Conservation (phyloP, 148 eudicot genomes). For the Nepenthes gracilis region DNA sequence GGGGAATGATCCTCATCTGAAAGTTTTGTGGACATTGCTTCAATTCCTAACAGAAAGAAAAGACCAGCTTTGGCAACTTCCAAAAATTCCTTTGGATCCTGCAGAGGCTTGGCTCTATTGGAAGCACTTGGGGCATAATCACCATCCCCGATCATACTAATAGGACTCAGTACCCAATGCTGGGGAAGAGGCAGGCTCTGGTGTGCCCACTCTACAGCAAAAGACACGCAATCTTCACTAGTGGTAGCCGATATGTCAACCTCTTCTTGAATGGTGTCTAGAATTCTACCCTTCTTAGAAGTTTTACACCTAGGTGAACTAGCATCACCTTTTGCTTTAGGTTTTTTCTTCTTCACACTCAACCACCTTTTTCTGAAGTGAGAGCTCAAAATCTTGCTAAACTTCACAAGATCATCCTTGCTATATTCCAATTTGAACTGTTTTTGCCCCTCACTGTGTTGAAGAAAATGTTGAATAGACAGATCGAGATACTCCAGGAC, state of each 20-base stretch:
- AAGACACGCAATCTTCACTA: slow-evolving; percentile 20
- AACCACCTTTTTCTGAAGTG: slow-evolving; percentile 79
- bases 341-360: slow-evolving; percentile 45
- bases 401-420: slow-evolving; percentile 42
- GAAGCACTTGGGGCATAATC: slow-evolving; percentile 19
- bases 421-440: slow-evolving; percentile 31
- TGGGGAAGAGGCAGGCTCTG: slow-evolving; percentile 84
- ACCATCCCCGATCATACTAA: slow-evolving; percentile 25
- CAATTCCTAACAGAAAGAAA: slow-evolving; percentile 73
- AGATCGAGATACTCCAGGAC: slow-evolving; percentile 48
- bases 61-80: slow-evolving; percentile 74
- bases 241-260: slow-evolving; percentile 15
- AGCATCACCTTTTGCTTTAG: slow-evolving; percentile 15
- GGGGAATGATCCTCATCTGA: slow-evolving; percentile 26
- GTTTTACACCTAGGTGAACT: slow-evolving; percentile 9
- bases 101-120: slow-evolving; percentile 2
- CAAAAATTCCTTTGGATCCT: slow-evolving; percentile 17
- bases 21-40: slow-evolving; percentile 47
- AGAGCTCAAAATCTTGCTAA: slow-evolving; percentile 41
- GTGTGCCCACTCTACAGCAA: slow-evolving; percentile 73
- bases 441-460: slow-evolving; percentile 14
- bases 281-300: slow-evolving; percentile 16
- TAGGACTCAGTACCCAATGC: slow-evolving; percentile 84
- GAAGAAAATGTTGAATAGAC: slow-evolving; percentile 32
- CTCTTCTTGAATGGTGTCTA: slow-evolving; percentile 75